A percentile compares a stretch with the other conserved stretches of the same genome.
phyloP scores from a whole-genome alignment of 352 stramenopile genomes.

The Aphanomyces invadans region DNA sequence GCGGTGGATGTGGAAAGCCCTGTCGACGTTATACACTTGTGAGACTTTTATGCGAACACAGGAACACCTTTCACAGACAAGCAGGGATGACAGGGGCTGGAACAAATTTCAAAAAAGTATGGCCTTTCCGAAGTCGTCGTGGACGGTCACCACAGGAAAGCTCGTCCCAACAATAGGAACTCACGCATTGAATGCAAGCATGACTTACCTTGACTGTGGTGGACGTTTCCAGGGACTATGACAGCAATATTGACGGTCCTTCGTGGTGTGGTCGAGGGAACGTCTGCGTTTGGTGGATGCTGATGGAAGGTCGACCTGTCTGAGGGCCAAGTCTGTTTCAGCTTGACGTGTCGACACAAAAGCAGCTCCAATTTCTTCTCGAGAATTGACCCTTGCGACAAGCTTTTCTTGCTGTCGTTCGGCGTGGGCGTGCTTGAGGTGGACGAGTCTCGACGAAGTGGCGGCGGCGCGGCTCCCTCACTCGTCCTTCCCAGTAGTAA shows the following conservation, averaged over 20 bases:
- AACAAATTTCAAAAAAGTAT: not conserved
- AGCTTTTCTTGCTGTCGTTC: not conserved
- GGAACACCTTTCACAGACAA: no score
- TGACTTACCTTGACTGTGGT: not conserved
- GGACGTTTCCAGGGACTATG: not conserved
- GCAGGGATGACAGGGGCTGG: no score
- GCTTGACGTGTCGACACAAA: not conserved
- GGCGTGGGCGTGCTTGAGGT: not conserved
- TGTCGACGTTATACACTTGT: not conserved
- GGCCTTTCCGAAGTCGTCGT: not conserved
- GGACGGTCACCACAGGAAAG: not conserved
- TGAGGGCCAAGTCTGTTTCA: not conserved
- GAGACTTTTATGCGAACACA: not conserved
- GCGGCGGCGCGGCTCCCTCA: not conserved
- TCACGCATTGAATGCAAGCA: not conserved
- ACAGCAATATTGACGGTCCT: not conserved
- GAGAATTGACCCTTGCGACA: not conserved
- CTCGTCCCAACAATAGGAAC: not conserved
- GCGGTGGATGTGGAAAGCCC: not conserved
- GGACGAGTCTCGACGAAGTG: slow-evolving; percentile 5
- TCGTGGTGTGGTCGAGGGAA: not conserved
- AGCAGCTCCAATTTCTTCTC: not conserved
- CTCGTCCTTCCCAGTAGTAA: slow-evolving; percentile 9
- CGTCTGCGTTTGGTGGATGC: not conserved
- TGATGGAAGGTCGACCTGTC: slow-evolving; percentile 13